Evolutionary conservation across 2,329 filamentous ascomycete genomes (phyloP), one percentile per base, ranked within the genome.

Genomic region (Penicillium sp.): DNA sequence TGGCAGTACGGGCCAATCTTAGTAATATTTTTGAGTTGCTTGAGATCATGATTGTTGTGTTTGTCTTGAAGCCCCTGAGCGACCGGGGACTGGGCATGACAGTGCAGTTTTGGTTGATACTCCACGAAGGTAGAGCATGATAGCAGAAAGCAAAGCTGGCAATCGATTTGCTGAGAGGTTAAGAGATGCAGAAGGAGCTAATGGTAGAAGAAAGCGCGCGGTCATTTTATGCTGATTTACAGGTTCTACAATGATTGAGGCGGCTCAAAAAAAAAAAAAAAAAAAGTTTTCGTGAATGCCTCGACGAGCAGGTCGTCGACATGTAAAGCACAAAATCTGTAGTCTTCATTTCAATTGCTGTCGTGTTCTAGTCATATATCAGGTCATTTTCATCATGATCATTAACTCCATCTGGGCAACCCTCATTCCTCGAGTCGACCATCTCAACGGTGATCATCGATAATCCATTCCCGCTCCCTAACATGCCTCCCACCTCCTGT

Each of bases 391-490:
- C 39, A 13, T 41, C 7, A 22, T 39, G 8, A 5, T 41, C 39
- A 11, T 41, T 8, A 22, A 22, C 37, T 21, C 37, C 19, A 41
- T 10, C 19, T 37, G 16, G n/a, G n/a, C n/a, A 27, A 19, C 11
- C 10, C 14, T n/a, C 43, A 45, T 29, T 33, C 39, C 19, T 41
- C 9, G 13, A 26, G 11, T 8, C 11, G 35, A 22, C n/a, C 10
- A 19, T n/a, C 13, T 41, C 35, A 50, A 11, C 24, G 33, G 26
- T 39, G 47, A 27, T 7, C 24, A 8, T 50, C 35, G 19, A 50
- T 39, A 19, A 50, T 52, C 56, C 66, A 61, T 35, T 71, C 70
- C 21, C 68, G 66, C 53, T 71, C 70, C 27, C 63, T 60, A 13
- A 67, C 57, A 37, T 62, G 52, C 27, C 68, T 61, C 24, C 65